Conservation (phyloP, 495 filamentous ascomycete genomes). For the Neurospora sp. region DNA sequence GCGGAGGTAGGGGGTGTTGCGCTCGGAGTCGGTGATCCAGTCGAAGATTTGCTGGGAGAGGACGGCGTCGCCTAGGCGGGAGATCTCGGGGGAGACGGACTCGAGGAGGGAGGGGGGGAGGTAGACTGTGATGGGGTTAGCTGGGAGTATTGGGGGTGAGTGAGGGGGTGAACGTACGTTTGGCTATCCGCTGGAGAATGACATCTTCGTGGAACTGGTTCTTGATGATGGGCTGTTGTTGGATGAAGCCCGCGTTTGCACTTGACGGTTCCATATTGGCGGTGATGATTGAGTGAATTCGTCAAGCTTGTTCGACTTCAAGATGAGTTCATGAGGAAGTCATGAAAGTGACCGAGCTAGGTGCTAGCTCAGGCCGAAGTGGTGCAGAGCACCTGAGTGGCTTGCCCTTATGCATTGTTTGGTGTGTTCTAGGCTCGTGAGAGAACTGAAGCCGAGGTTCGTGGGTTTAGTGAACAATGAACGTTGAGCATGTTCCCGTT, state of each 20-base stretch:
- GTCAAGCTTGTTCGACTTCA: neutral
- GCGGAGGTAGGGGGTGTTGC: slow-evolving; percentile 43
- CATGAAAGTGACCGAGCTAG: neutral
- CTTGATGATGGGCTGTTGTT: slow-evolving; percentile 28
- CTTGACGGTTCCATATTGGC: slow-evolving; percentile 32
- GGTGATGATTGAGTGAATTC: neutral
- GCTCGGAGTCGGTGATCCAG: slow-evolving; percentile 49
- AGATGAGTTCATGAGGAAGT: neutral
- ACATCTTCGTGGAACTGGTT: slow-evolving; percentile 42
- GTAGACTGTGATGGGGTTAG: slow-evolving; percentile 26
- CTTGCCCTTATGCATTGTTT: neutral
- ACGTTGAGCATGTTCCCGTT: neutral
- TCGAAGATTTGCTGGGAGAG: slow-evolving; percentile 33
- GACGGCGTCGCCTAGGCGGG: slow-evolving; percentile 36
- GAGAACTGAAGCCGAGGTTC: neutral
- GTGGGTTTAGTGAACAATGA: neutral
- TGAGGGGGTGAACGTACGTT: slow-evolving; percentile 18
- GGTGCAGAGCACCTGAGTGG: neutral
- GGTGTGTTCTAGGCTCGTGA: neutral
- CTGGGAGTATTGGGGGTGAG: neutral
- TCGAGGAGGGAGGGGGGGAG: slow-evolving; percentile 28
- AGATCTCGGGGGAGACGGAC: slow-evolving; percentile 27
- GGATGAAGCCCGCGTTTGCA: slow-evolving; percentile 40
- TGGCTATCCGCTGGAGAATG: slow-evolving; percentile 31
- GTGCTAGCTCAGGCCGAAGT: neutral